These are phyloP conservation scores for Ogataea sp. DNA, from an alignment of 805 yeast species.

Conservation along the genomic window DNA sequence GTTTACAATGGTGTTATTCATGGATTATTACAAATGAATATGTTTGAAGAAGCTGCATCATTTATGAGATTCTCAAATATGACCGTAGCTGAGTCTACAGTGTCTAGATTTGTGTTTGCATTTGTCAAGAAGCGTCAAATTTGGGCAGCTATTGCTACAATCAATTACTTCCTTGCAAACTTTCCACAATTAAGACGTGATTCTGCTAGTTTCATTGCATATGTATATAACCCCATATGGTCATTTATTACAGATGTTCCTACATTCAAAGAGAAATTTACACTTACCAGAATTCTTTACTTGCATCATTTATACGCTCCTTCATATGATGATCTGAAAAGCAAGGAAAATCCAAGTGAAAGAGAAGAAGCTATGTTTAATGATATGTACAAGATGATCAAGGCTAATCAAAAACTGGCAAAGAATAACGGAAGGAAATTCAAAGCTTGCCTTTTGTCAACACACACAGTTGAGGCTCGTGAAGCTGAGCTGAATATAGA, in stretches of 20 bases:
- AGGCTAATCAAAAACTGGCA: not conserved
- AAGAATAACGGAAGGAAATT: no score
- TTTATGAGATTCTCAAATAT: not conserved
- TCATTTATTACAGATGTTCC: not conserved
- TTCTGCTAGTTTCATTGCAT: not conserved
- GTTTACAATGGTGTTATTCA: not conserved
- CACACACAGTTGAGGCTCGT: not conserved
- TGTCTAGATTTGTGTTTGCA: not conserved
- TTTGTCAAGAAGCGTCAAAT: not conserved
- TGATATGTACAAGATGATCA: not conserved
- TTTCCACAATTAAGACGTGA: not conserved
- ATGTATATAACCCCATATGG: not conserved
- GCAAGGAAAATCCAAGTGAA: not conserved
- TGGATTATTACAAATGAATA: not conserved
- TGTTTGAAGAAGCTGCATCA: not conserved
- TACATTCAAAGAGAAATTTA: not conserved
- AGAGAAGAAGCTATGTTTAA: not conserved
- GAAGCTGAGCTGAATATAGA: not conserved
- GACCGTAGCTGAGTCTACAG: not conserved
- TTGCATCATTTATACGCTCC: not conserved
- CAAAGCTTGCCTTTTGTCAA: no score
- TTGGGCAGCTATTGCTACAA: not conserved
- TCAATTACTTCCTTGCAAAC: not conserved
- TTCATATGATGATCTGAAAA: no score
- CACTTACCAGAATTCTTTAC: not conserved